These are phyloP conservation scores for Mucor lusitanicus DNA, from an alignment of 371 early-diverging fungal genomes.

Conservation along the genomic window DNA sequence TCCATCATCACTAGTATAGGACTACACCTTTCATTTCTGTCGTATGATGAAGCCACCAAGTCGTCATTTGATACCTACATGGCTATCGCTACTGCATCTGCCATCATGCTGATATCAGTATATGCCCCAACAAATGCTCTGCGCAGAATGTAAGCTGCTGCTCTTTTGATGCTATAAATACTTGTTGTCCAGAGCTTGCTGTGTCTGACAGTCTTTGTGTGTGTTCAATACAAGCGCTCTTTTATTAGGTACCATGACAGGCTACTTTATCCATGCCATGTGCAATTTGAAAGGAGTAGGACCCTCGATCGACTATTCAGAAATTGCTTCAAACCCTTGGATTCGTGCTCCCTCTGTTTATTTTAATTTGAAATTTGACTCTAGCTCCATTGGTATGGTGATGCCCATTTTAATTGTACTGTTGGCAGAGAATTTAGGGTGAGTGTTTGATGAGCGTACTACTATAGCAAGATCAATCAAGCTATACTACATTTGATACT, in stretches of 20 bases:
- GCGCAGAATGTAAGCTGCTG: constrained; percentile 28
- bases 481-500: no score
- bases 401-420: constrained; percentile 38
- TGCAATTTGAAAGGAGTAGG: constrained; percentile 39
- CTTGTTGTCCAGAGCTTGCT: no score
- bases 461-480: not conserved
- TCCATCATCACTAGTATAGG: constrained; percentile 56
- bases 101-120: constrained; percentile 41
- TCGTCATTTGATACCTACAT: constrained; percentile 50
- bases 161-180: no score
- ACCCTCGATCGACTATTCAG: constrained; percentile 39
- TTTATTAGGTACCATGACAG: constrained; percentile 46
- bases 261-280: constrained; percentile 43
- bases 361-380: constrained; percentile 33
- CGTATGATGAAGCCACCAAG: constrained; percentile 37
- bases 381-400: constrained; percentile 39
- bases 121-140: constrained; percentile 42
- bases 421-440: constrained; percentile 55
- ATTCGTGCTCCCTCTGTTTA: constrained; percentile 30
- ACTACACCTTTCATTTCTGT: constrained; percentile 43
- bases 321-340: constrained; percentile 41
- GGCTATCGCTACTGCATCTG: constrained; percentile 41
- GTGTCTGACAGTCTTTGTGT: not conserved
- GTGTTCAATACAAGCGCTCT: constrained; percentile 37
- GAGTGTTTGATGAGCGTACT: not conserved